Evolutionary conservation across 2,329 filamentous ascomycete species (phyloP).

Genomic region (Aspergillus sp.): DNA sequence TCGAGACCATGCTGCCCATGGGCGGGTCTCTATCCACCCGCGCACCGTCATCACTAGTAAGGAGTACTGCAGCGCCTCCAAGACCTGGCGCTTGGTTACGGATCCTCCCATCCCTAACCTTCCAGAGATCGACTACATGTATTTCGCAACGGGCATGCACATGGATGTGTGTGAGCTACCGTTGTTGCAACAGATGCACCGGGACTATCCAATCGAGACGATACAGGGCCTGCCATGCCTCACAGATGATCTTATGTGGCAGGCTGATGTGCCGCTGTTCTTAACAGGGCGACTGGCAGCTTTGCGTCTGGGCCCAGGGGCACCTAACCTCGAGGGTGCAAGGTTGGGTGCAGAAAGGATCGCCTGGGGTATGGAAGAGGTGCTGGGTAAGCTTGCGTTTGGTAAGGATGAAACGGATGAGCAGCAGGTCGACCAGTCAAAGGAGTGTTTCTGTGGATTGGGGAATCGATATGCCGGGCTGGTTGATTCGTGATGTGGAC

Average conservation of each 20-base stretch:
- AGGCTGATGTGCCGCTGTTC: conserved; percentile 70
- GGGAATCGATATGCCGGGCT: conserved; percentile 40
- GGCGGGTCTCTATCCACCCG: conserved; percentile 57
- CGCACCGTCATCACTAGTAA: conserved; percentile 57
- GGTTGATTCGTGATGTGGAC: neutral
- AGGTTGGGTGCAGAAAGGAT: conserved; percentile 72
- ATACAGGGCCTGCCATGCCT: conserved; percentile 70
- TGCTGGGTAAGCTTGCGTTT: conserved; percentile 36
- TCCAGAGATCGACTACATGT: conserved; percentile 63
- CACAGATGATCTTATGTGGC: conserved; percentile 76
- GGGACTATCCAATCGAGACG: conserved; percentile 60
- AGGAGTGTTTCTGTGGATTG: conserved; percentile 40
- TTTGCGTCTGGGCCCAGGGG: conserved; percentile 69
- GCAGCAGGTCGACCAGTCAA: conserved; percentile 24
- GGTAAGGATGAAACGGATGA: conserved; percentile 19
- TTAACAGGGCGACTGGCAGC: conserved; percentile 67
- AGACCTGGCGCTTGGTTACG: conserved; percentile 55
- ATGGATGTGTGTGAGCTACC: conserved; percentile 62
- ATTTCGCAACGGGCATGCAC: conserved; percentile 72
- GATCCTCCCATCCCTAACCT: conserved; percentile 54
- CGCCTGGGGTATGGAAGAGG: conserved; percentile 67
- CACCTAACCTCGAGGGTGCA: conserved; percentile 72
- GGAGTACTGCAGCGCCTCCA: conserved; percentile 47
- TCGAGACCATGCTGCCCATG: conserved; percentile 56
- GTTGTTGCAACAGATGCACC: conserved; percentile 59